These are phyloP conservation scores for Microcera coccophila DNA, from an alignment of 2,329 filamentous ascomycete genomes.

Conservation along the genomic window DNA sequence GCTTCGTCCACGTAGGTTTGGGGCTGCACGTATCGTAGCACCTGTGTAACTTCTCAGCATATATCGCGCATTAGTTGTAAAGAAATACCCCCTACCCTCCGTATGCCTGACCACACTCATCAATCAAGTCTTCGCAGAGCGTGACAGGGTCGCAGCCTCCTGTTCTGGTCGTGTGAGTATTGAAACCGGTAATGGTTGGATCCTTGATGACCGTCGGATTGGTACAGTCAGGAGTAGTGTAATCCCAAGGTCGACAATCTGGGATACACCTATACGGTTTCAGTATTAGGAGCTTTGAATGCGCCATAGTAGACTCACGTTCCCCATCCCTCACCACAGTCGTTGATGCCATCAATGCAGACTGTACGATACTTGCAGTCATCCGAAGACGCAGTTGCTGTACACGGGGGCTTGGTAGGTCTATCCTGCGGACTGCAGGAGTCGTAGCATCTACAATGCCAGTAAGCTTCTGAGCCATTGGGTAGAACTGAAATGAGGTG, in stretches of 20 bases:
- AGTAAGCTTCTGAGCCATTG: not conserved
- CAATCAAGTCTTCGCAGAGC: conserved; percentile 6
- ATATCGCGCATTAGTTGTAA: not conserved
- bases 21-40: conserved; percentile 6
- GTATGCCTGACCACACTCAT: conserved; percentile 2
- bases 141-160: not conserved
- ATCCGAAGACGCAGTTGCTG: not conserved
- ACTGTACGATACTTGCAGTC: not conserved
- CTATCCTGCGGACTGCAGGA: not conserved
- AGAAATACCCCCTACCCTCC: conserved; percentile 2
- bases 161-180: not conserved
- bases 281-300: no score
- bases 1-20: conserved; percentile 1
- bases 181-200: no score
- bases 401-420: not conserved
- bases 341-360: conserved; percentile 18
- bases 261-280: no score
- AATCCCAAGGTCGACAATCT: not conserved
- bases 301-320: conserved; percentile 7
- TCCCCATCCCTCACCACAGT: conserved; percentile 21
- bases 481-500: not conserved
- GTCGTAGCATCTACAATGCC: not conserved
- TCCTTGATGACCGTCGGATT: no score
- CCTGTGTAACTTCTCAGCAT: not conserved
- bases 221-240: no score